Conservation (phyloP, 1,284 basidiomycete species). For the Cutaneotrichosporon sp. region DNA sequence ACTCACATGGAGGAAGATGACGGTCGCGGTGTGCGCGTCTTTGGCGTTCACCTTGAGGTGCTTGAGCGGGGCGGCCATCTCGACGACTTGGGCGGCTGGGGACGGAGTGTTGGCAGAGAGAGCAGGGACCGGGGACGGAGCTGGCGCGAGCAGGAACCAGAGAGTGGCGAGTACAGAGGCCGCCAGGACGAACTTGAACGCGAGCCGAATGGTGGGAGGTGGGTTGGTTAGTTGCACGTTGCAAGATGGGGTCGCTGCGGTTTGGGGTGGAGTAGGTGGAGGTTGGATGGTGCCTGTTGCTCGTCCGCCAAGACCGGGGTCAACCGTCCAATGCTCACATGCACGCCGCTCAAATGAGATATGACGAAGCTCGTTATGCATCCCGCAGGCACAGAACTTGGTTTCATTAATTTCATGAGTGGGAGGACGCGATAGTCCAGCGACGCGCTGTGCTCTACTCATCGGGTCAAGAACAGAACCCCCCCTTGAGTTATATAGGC, state of each 20-base stretch:
- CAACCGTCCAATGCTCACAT: too few relatives aligned
- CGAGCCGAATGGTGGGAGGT: neutral
- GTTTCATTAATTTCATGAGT: too few relatives aligned
- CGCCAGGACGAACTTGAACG: neutral
- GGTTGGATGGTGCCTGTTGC: too few relatives aligned
- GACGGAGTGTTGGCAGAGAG: neutral
- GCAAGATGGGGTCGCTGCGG: too few relatives aligned
- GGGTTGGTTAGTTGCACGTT: neutral
- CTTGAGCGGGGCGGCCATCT: conserved; percentile 34
- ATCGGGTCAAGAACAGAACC: too few relatives aligned
- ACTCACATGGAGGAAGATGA: conserved; percentile 81
- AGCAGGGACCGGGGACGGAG: neutral
- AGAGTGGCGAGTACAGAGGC: neutral
- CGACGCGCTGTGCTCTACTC: too few relatives aligned
- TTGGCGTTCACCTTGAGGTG: conserved; percentile 44
- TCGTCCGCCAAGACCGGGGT: too few relatives aligned
- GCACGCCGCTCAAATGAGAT: too few relatives aligned
- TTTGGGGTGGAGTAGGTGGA: too few relatives aligned
- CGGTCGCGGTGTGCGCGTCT: conserved; percentile 67
- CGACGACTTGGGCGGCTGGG: neutral
- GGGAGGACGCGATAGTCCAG: too few relatives aligned
- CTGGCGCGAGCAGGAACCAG: neutral
- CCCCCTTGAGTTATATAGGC: conserved; percentile 7
- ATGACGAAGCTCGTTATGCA: too few relatives aligned
- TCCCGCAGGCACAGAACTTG: too few relatives aligned